These are phyloP conservation scores for Capsicum chinense DNA, from an alignment of 257 asterid genomes.

Conservation along the genomic window DNA sequence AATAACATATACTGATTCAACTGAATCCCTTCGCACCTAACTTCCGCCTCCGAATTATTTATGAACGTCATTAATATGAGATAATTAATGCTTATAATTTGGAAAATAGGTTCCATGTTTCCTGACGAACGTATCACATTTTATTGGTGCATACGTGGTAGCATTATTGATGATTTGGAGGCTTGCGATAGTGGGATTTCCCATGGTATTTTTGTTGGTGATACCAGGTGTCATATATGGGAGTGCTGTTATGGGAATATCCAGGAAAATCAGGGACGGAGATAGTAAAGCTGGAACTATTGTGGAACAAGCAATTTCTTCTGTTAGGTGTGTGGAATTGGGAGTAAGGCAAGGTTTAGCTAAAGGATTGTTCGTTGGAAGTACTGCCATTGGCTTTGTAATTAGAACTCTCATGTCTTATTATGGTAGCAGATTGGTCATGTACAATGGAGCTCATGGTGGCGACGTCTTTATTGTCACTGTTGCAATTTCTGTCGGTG, in stretches of 20 bases:
- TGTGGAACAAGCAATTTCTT: slow-evolving; percentile 80
- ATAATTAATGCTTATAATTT: background rate
- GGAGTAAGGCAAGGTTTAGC: slow-evolving; percentile 81
- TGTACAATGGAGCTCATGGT: slow-evolving; percentile 76
- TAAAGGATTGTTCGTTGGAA: slow-evolving; percentile 86
- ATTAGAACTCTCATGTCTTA: slow-evolving; percentile 81
- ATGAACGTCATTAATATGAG: no score
- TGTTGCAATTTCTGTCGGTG: slow-evolving; percentile 76
- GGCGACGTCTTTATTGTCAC: slow-evolving; percentile 86
- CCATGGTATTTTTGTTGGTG: slow-evolving; percentile 56
- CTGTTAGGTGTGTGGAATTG: slow-evolving; percentile 63
- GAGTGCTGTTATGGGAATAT: slow-evolving; percentile 65
- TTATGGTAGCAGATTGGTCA: slow-evolving; percentile 80
- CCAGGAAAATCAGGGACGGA: slow-evolving; percentile 63
- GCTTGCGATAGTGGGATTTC: slow-evolving; percentile 70
- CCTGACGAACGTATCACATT: slow-evolving; percentile 66
- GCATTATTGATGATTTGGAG: slow-evolving; percentile 77
- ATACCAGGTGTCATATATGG: slow-evolving; percentile 93
- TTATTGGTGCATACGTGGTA: slow-evolving; percentile 60
- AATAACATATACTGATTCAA: no score
- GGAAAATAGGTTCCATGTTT: slow-evolving; percentile 65
- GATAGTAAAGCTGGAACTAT: slow-evolving; percentile 61
- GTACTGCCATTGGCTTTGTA: slow-evolving; percentile 75
- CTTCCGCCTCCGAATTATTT: no score
- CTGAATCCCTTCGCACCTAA: no score